Conservation (phyloP, 2,329 filamentous ascomycete species). For the Nothomitra cinnamomea region DNA sequence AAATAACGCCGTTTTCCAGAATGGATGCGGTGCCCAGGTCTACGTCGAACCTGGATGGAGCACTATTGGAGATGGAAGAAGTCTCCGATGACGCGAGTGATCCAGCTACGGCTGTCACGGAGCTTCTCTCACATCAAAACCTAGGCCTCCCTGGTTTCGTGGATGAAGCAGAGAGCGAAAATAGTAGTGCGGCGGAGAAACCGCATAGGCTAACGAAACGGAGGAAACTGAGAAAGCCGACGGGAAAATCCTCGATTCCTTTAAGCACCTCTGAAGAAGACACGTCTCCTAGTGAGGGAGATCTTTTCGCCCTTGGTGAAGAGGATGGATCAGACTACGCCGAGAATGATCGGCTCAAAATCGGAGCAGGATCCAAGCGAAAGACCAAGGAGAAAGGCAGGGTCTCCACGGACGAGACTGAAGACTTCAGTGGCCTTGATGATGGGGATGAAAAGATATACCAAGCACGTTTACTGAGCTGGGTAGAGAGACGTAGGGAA, state of each 20-base stretch:
- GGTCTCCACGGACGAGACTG: conserved; percentile 15
- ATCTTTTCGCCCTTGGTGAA: background rate
- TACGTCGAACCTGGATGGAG: conserved; percentile 56
- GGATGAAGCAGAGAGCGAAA: conserved; percentile 27
- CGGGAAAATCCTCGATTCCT: background rate
- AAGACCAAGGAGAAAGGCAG: conserved; percentile 17
- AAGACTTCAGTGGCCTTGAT: conserved; percentile 51
- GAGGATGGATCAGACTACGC: conserved; percentile 16
- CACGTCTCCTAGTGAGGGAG: conserved; percentile 8
- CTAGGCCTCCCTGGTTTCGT: conserved; percentile 58
- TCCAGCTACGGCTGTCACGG: conserved; percentile 27
- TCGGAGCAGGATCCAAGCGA: conserved; percentile 18
- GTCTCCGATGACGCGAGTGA: conserved; percentile 22
- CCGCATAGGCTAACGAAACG: conserved; percentile 10
- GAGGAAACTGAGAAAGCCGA: background rate
- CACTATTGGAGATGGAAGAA: conserved; percentile 67
- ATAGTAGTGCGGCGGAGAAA: conserved; percentile 15
- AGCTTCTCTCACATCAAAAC: conserved; percentile 50
- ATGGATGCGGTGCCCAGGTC: conserved; percentile 47
- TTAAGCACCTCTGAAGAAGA: background rate
- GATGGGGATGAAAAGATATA: conserved; percentile 81
- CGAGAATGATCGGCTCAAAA: background rate
- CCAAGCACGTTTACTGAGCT: conserved; percentile 54
- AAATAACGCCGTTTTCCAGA: conserved; percentile 89
- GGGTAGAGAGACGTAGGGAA: conserved; percentile 47